Base-by-base conservation (phyloP, 2,329 filamentous ascomycete species). In the Diaporthe ampelina region DNA sequence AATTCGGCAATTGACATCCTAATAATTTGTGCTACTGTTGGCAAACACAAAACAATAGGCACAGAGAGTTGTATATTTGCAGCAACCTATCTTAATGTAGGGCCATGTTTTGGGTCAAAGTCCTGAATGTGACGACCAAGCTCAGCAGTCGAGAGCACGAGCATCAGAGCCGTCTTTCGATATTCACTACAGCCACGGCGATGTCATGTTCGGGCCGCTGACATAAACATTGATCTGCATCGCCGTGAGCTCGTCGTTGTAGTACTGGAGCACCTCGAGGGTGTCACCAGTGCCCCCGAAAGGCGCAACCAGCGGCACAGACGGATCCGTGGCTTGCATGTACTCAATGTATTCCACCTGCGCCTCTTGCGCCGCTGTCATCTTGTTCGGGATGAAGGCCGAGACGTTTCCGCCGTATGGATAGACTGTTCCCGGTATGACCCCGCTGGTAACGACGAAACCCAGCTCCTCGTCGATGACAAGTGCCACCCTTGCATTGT, bases 141-240 rank as follows among this genome's bases (percentile, higher is more conserved):
- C 9, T 10, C 19, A 17, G 19, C 19, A 58, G 29, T 37, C 19
- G 10, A 5, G n/a, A n/a, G 56, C 17, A 35, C 1, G 9, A n/a
- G n/a, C n/a, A n/a, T 6, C 21, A 1, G 6, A 35, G 8, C 29
- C 54, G 2, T 17, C 2, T 21, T 32, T 1, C 3, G 7, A 4
- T 29, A 29, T n/a, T 19, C 8, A 37, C 19, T 54, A 59, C n/a
- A 70, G 17, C 72, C 72, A 70, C n/a, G 65, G n/a, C 3, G 76
- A 78, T 72, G 65, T 74, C 75, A 77, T 78, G 26, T 61, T 52
- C 37, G 76, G 77, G 26, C 77, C 76, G 73, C 76, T 77, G 58
- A 78, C 57, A 57, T 77, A 76, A 35, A 78, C 71, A 54, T 76
- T 77, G 43, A 78, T 77, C 75, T 78, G 77, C 77, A 76, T 76